Evolutionary conservation across 2,329 filamentous ascomycete genomes (phyloP).

Genomic region (Ophiocordyceps camponoti-leonardi): DNA sequence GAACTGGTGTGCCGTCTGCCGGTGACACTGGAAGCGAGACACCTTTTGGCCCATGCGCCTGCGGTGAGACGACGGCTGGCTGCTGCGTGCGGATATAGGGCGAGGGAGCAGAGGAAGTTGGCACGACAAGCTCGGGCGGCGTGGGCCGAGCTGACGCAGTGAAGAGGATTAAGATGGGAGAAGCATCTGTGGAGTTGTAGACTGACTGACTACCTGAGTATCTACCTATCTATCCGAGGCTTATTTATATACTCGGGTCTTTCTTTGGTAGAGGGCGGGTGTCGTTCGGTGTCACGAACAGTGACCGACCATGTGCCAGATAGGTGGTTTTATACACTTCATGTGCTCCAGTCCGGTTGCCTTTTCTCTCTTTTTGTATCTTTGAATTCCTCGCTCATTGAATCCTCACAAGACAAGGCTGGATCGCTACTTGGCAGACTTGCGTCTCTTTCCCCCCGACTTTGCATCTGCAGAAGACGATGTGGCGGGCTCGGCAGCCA

Average conservation of each 20-base stretch:
- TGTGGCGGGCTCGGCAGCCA: constrained; percentile 10
- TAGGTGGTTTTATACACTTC: too few species aligned
- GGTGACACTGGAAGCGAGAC: constrained; percentile 26
- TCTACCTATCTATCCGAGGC: not conserved
- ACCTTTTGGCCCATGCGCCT: constrained; percentile 25
- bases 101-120: constrained; percentile 32
- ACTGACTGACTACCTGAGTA: not conserved
- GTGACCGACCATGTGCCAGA: too few species aligned
- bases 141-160: constrained; percentile 25
- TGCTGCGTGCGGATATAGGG: constrained; percentile 32
- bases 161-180: not conserved
- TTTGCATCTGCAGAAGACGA: constrained; percentile 17
- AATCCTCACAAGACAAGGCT: not conserved
- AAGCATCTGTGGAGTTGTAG: not conserved
- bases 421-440: constrained; percentile 11
- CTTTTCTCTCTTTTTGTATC: not conserved
- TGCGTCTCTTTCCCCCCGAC: constrained; percentile 28
- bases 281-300: too few species aligned
- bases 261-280: too few species aligned
- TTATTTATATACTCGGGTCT: too few species aligned
- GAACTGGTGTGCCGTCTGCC: constrained; percentile 31
- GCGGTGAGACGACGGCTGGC: constrained; percentile 29
- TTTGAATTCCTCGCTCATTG: not conserved
- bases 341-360: too few species aligned
- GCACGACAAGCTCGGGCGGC: constrained; percentile 30